phyloP scores from a whole-genome alignment of 2,329 filamentous ascomycete genomes.

The Simplicillium aogashimaense region DNA sequence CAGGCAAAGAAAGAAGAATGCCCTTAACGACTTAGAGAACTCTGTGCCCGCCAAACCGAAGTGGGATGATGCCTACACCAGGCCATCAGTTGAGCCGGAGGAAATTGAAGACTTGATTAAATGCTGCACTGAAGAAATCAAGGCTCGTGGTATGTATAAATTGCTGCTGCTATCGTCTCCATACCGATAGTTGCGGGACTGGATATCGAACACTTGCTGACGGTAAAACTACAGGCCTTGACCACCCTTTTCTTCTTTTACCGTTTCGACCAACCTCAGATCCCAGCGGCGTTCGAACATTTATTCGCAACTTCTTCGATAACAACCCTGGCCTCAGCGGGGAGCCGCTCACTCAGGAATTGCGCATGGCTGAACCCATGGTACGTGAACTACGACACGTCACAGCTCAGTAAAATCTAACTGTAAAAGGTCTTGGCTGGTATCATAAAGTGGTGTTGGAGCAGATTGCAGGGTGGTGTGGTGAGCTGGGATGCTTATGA shows the following conservation, averaged over 20 bases:
- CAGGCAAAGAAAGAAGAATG: constrained; percentile 65
- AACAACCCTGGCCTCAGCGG: constrained; percentile 54
- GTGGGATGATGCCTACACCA: constrained; percentile 83
- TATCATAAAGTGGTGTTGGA: constrained; percentile 98
- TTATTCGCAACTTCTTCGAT: constrained; percentile 88
- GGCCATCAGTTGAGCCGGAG: constrained; percentile 73
- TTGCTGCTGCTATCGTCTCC: background rate
- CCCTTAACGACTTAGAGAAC: constrained; percentile 36
- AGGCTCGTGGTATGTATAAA: constrained; percentile 68
- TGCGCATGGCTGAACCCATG: constrained; percentile 89
- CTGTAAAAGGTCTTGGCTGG: constrained; percentile 69
- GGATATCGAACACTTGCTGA: constrained; percentile 9
- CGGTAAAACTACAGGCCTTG: constrained; percentile 52
- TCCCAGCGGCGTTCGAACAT: constrained; percentile 82
- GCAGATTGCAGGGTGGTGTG: constrained; percentile 77
- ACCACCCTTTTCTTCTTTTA: constrained; percentile 84
- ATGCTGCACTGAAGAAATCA: constrained; percentile 82
- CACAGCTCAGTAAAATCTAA: constrained; percentile 12
- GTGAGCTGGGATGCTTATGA: constrained; percentile 98
- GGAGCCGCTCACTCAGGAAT: constrained; percentile 67
- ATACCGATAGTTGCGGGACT: background rate
- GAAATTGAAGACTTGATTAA: constrained; percentile 83
- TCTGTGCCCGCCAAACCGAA: constrained; percentile 56
- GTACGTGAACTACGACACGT: constrained; percentile 39
- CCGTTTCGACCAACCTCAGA: constrained; percentile 92